Percentiles rank a stretch among this genome's conserved stretches.
Evolutionary conservation across 108 stramenopile genomes (phyloP).

Genomic region (Heterococcus sp.): DNA sequence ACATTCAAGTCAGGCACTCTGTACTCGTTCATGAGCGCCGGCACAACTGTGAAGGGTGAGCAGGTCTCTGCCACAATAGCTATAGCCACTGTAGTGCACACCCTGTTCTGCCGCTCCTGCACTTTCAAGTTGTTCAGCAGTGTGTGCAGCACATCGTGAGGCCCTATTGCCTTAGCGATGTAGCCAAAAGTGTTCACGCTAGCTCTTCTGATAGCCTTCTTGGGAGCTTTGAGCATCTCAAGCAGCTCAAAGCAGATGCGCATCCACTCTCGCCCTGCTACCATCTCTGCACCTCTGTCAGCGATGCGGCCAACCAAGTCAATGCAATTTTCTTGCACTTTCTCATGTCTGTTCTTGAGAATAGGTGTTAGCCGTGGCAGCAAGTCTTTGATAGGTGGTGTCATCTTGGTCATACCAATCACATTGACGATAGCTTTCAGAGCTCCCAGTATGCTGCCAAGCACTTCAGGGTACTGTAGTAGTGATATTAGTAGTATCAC

Average conservation of each 20-base stretch:
- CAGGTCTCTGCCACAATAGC: constrained; percentile 99
- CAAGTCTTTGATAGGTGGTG: constrained; percentile 91
- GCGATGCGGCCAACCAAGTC: constrained; percentile 90
- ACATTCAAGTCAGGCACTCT: constrained; percentile 96
- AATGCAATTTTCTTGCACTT: constrained; percentile 92
- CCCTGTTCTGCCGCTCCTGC: constrained; percentile 94
- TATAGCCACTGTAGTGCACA: constrained; percentile 98
- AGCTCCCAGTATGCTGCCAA: constrained; percentile 89
- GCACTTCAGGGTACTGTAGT: constrained; percentile 45
- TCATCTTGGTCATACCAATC: constrained; percentile 98
- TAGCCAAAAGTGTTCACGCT: constrained; percentile 98
- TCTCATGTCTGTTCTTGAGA: constrained; percentile 94
- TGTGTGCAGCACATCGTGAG: constrained; percentile 96
- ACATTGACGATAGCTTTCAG: constrained; percentile 93
- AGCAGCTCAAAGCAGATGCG: constrained; percentile 98
- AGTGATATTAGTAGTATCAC: too few species aligned
- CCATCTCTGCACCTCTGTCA: constrained; percentile 93
- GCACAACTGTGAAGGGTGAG: constrained; percentile 96
- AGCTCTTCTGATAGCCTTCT: constrained; percentile 93
- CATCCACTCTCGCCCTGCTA: constrained; percentile 98
- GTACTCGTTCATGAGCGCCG: constrained; percentile 98
- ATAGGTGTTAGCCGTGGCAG: constrained; percentile 96
- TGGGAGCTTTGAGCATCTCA: constrained; percentile 96
- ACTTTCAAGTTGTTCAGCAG: constrained; percentile 97
- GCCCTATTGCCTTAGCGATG: constrained; percentile 98